Percentiles rank a stretch among this genome's conserved stretches.
Evolutionary conservation across 2,329 filamentous ascomycete genomes (phyloP).

Genomic region (Pyricularia sp.): DNA sequence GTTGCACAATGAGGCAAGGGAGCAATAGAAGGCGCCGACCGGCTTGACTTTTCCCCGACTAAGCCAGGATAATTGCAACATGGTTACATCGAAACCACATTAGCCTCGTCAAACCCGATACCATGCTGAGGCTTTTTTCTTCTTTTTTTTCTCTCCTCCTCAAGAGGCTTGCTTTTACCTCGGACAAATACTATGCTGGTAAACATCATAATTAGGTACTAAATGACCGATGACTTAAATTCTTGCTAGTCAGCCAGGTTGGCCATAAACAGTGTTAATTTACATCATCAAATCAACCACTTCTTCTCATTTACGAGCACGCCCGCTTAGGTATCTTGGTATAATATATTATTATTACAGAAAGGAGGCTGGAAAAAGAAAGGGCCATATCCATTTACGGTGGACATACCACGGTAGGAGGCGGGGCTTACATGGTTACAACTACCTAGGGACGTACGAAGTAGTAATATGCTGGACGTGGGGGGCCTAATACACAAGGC

Average conservation of each 20-base stretch:
- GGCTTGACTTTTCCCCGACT: neutral
- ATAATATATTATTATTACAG: no score
- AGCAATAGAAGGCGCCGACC: neutral
- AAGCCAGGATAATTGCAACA: neutral
- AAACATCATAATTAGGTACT: no score
- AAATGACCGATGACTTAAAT: no score
- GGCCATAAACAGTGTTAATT: no score
- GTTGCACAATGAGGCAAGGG: neutral
- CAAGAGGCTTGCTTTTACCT: no score
- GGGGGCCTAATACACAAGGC: no score
- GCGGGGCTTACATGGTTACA: neutral
- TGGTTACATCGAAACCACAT: neutral
- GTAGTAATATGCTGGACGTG: neutral
- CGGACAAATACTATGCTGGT: no score
- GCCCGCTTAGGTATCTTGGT: neutral
- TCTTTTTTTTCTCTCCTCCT: neutral
- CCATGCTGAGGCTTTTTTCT: neutral
- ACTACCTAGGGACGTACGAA: no score
- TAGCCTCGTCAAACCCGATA: neutral
- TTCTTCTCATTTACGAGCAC: no score
- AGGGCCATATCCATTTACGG: neutral
- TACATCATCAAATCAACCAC: no score
- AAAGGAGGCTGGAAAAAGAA: neutral
- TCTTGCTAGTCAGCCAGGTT: no score
- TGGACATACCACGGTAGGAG: neutral